Evolutionary conservation across 2,329 filamentous ascomycete genomes (phyloP).

Genomic region (Drechslerella stenobrocha): DNA sequence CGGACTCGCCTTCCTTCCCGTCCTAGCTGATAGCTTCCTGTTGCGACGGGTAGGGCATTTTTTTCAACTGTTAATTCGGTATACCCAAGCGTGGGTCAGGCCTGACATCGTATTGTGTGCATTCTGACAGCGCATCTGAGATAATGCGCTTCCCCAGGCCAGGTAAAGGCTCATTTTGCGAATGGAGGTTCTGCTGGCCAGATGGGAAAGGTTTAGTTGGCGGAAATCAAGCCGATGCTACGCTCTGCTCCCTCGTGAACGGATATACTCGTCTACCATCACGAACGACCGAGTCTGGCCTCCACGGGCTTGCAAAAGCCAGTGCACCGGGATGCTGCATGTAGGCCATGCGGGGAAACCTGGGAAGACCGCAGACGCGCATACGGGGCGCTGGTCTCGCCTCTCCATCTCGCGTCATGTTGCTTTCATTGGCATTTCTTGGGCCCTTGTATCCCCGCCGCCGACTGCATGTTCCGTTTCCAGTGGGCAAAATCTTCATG

Average conservation of each 20-base stretch:
- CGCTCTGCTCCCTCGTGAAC: too few relatives aligned
- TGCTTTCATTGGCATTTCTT: conserved; percentile 16
- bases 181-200: neutral
- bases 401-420: conserved; percentile 42
- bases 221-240: neutral
- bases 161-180: neutral
- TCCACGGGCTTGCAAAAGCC: conserved; percentile 6
- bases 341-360: neutral
- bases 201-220: neutral
- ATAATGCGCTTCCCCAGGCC: neutral
- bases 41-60: conserved; percentile 34
- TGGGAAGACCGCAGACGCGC: conserved; percentile 3
- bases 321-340: conserved; percentile 29
- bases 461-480: too few relatives aligned
- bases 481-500: too few relatives aligned
- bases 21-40: conserved; percentile 33
- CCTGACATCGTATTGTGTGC: neutral
- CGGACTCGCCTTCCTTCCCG: conserved; percentile 35
- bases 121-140: conserved; percentile 3
- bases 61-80: conserved; percentile 23
- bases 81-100: conserved; percentile 20
- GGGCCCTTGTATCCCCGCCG: neutral
- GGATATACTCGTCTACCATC: neutral
- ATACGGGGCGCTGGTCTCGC: conserved; percentile 41
- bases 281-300: neutral